Evolutionary conservation across 2,329 filamentous ascomycete genomes (phyloP), one percentile per base, ranked within the genome.

Genomic region (Monilinia fructicola): DNA sequence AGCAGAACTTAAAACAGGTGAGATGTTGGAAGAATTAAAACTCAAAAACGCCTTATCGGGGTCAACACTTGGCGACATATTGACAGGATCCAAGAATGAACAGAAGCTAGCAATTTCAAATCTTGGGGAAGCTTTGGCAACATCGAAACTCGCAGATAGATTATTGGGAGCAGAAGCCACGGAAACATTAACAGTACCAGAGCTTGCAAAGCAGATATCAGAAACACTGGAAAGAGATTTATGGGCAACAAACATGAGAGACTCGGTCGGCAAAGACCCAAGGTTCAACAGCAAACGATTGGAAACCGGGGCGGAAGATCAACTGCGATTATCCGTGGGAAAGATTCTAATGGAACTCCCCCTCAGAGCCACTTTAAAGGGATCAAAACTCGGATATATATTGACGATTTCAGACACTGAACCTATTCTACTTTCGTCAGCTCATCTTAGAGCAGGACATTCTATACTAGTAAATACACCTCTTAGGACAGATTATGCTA

Each of bases 341-440:
- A 18, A 59, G 4, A 23, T 46, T 21, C 3, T 46, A 46, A 7
- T 11, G 9, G 42, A 44, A n/a, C 42, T 59, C 40, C 28, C 28
- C 18, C 40, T 59, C 18, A 18, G 6, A 46, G 40, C 26, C 21
- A 46, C 23, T 11, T 10, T 59, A 31, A 18, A 59, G n/a, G 55
- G 55, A 28, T 59, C 55, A n/a, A 31, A n/a, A 44, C 55, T 59
- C 14, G 55, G 55, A 21, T n/a, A 46, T 2, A 46, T 59, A n/a
- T 14, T 31, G 14, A 46, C 40, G 12, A 26, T 18, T 16, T n/a
- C 16, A 44, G 42, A 5, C 21, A 10, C 23, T 16, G 40, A 12
- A 21, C 55, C 40, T 44, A 21, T 44, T 40, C n/a, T 35, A 35
- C 31, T 35, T 35, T 35, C 31, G 31, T 35, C 31, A 35, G 9